Base-by-base conservation (phyloP, 2,329 filamentous ascomycete species). In the Simplicillium sp. region DNA sequence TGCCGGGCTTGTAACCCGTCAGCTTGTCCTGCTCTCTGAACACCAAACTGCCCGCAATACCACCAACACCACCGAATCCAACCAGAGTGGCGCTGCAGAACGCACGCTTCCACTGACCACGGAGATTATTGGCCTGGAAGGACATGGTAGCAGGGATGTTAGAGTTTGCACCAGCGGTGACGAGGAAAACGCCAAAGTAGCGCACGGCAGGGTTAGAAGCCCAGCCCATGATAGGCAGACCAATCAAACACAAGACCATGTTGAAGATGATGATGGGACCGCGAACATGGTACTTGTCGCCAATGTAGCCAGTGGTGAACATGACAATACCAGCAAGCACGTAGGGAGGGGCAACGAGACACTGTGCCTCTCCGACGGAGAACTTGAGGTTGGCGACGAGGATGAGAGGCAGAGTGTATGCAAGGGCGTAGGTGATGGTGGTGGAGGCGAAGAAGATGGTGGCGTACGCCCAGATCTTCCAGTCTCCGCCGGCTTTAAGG, bases 51-150 rank as follows among this genome's bases (percentile, higher is more conserved):
- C 84, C 84, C 1, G 77, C 75, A 47, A 92, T 92, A 29, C 87
- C 86, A 31, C 87, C 87, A 18, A 94, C 67, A 3, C 84, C 85
- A 7, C 85, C 85, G 38, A 84, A 77, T 1, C 82, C 83, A 3
- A 92, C 82, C 2, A 90, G 71, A 0, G 80, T 82, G 3, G 86
- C 84, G 44, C 78, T 84, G 57, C 78, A 82, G 50, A 92, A 81
- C 1, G 86, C 86, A 37, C 87, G 77, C 66, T 90, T 94, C 85
- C 86, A 94, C 63, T 92, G 86, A 0, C 86, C 87, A 40, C 84
- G 80, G 54, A 94, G 82, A 61, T 94, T 94, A 64, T 90, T 92
- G 34, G 85, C 84, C 64, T 90, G 86, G 64, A 87, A 92, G 0
- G 84, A 75, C 66, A 94, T 77, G 36, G 77, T 69, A 2, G 78